These are phyloP conservation scores for Beauveria pseudobassiana DNA, from an alignment of 2,329 filamentous ascomycete genomes.

Conservation along the genomic window DNA sequence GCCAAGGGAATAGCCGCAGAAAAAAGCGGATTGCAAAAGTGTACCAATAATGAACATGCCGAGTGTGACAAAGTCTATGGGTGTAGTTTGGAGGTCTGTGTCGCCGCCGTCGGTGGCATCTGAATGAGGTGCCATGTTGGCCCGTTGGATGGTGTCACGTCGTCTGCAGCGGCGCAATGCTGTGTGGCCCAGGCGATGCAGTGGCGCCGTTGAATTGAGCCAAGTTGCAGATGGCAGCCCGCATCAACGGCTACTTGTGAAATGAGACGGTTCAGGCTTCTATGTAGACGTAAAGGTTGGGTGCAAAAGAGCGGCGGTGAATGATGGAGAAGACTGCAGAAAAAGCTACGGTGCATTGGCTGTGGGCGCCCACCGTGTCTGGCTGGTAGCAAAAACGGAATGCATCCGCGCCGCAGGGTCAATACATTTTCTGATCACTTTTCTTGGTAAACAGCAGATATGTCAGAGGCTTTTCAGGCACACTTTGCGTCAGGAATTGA, in stretches of 20 bases:
- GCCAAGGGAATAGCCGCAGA: too few relatives aligned
- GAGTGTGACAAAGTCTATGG: constrained; percentile 59
- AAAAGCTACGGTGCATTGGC: too few relatives aligned
- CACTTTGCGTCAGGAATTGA: neutral
- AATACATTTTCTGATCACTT: too few relatives aligned
- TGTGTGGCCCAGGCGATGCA: neutral
- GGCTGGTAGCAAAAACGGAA: too few relatives aligned
- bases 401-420: too few relatives aligned
- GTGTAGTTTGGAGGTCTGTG: neutral
- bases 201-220: neutral
- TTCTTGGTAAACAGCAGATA: too few relatives aligned
- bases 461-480: neutral
- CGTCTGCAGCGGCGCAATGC: neutral
- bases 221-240: neutral
- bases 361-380: too few relatives aligned
- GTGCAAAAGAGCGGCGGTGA: neutral
- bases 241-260: neutral
- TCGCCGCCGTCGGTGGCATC: neutral
- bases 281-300: neutral
- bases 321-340: neutral
- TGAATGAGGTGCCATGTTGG: constrained; percentile 7
- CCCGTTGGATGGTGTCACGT: neutral
- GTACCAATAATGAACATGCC: constrained; percentile 69
- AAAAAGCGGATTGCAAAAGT: neutral
- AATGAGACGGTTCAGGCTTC: neutral